Percentiles rank a stretch among this genome's conserved stretches.
Evolutionary conservation across 768 basidiomycete genomes (phyloP).

Genomic region (Russula emetica): DNA sequence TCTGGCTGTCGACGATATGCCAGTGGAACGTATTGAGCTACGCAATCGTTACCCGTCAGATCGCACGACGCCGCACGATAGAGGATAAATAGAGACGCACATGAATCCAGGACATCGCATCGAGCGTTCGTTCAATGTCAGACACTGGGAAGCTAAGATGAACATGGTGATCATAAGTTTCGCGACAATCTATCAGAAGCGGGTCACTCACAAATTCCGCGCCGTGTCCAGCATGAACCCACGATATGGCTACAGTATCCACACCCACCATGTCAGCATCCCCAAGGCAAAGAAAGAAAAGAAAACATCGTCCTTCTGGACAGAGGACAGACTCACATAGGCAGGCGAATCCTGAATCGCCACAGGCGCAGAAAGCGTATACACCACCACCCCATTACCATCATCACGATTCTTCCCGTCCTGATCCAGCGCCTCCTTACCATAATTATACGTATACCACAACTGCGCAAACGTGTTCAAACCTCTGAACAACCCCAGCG

Average conservation of each 20-base stretch:
- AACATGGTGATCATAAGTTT: not conserved
- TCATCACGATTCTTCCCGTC: not conserved
- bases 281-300: not conserved
- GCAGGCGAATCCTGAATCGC: constrained; percentile 45
- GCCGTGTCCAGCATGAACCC: constrained; percentile 80
- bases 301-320: not conserved
- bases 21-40: constrained; percentile 48
- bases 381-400: constrained; percentile 28
- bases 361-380: constrained; percentile 41
- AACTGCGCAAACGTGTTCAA: constrained; percentile 54
- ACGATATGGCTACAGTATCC: constrained; percentile 54
- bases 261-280: constrained; percentile 1
- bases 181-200: not conserved
- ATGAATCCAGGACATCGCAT: constrained; percentile 20
- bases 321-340: constrained; percentile 37
- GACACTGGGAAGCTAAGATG: not conserved
- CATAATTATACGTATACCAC: constrained; percentile 38
- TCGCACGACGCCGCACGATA: no score
- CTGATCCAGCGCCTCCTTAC: not conserved
- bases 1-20: constrained; percentile 50
- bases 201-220: constrained; percentile 51
- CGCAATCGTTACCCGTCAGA: not conserved
- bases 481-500: constrained; percentile 50
- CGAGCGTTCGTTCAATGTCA: constrained; percentile 19
- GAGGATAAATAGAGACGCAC: constrained; percentile 17